Evolutionary conservation across 1,284 basidiomycete genomes (phyloP), one percentile per base, ranked within the genome.

Genomic region (Bondarzewia mesenterica): DNA sequence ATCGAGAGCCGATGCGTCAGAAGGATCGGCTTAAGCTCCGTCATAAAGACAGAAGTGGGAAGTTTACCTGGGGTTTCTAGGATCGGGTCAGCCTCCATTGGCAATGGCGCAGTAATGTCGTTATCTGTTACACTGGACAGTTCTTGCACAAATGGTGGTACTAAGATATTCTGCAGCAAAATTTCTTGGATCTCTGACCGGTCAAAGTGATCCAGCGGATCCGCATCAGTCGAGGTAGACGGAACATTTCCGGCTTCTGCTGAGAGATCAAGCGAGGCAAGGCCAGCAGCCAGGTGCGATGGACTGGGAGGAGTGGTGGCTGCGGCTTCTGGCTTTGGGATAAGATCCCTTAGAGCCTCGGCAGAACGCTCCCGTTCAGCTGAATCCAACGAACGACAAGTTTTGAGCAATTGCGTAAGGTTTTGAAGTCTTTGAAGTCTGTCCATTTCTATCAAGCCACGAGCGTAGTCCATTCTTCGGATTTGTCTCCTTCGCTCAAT

Each of bases 401-500:
- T 57, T 20, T 66, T 57, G 14, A 77, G 55, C 7, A 75, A 61
- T 38, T 60, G 60, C 35, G 61, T 68, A n/a, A 85, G 59, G 39
- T 68, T 68, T 12, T 63, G 57, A 7, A 82, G 64, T 47, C 82
- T 71, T 52, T 62, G 55, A 35, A 75, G 59, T 44, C 80, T 73
- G 21, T 73, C 71, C 14, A 62, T 57, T 60, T 88, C 85, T 22
- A 86, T 69, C 4, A 62, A 57, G 2, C 73, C 74, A 42, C 84
- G 75, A 12, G 71, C 69, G 8, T 62, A 55, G 4, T 71, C 64
- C 29, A 77, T 59, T 27, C 63, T 67, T 42, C 74, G 75, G 5
- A 68, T 63, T 46, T 72, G 69, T 52, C 69, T 71, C 47, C 85
- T 66, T 41, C 80, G 70, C 50, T 74, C 68, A 14, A 66, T 59